These are phyloP conservation scores for Euphrasia arctica DNA, from an alignment of 305 asterid genomes.

Conservation along the genomic window DNA sequence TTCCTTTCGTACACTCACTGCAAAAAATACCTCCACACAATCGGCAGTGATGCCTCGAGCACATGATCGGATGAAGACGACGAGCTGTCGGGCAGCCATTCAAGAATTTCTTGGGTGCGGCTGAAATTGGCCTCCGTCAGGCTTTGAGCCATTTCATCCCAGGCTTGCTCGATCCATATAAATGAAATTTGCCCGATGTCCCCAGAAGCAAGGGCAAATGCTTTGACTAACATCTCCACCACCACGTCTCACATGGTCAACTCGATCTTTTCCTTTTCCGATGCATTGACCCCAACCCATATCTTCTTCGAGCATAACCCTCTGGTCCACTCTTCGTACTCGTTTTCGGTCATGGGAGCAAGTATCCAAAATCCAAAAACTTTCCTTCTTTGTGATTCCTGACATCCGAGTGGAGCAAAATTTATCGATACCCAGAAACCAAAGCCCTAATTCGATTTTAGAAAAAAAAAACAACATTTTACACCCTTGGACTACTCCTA, in stretches of 20 bases:
- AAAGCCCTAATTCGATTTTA: no score
- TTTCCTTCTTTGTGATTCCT: constrained; percentile 40
- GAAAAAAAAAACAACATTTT: no score
- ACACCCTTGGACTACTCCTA: no score
- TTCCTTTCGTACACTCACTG: constrained; percentile 80
- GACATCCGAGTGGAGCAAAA: constrained; percentile 24
- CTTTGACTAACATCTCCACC: constrained; percentile 81
- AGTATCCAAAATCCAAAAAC: constrained; percentile 92
- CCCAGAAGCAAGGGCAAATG: constrained; percentile 64
- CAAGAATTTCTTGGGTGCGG: constrained; percentile 64
- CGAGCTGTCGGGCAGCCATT: constrained; percentile 95
- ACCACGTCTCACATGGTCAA: constrained; percentile 99
- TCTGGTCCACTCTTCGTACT: constrained; percentile 70
- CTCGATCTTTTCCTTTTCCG: constrained; percentile 56
- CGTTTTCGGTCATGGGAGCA: constrained; percentile 91
- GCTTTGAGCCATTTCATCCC: constrained; percentile 96
- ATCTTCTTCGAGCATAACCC: constrained; percentile 74
- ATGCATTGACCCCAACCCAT: constrained; percentile 58
- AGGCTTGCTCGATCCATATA: constrained; percentile 88
- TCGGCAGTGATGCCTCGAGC: constrained; percentile 97
- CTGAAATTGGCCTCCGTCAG: constrained; percentile 72
- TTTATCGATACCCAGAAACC: no score
- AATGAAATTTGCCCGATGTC: constrained; percentile 61
- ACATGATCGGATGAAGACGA: constrained; percentile 93
- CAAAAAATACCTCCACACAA: constrained; percentile 96